A percentile compares a stretch with the other conserved stretches of the same genome.
Evolutionary conservation across 2,329 filamentous ascomycete species (phyloP).

Genomic region (Thermoascus crustaceus): DNA sequence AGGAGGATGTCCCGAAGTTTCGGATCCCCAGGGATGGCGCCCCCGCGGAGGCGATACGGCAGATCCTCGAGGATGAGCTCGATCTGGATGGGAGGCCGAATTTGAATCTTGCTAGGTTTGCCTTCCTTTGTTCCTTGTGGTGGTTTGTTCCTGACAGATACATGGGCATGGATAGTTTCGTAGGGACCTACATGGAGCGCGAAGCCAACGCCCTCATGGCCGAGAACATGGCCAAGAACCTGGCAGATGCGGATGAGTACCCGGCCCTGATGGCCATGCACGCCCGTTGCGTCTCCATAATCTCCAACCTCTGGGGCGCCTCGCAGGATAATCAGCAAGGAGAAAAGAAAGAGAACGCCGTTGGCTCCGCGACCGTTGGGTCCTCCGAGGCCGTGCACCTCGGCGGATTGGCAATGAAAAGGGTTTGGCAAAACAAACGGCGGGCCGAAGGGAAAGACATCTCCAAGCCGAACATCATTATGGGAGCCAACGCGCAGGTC

Average conservation of each 20-base stretch:
- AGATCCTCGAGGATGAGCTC: conserved; percentile 56
- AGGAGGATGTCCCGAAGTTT: conserved; percentile 26
- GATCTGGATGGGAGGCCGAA: conserved; percentile 60
- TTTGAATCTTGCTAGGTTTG: conserved; percentile 54
- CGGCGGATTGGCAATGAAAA: conserved; percentile 64
- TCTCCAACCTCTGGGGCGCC: conserved; percentile 58
- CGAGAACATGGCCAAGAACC: conserved; percentile 62
- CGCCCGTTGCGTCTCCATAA: conserved; percentile 59
- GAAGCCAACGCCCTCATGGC: conserved; percentile 57
- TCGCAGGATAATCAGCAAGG: too few species aligned
- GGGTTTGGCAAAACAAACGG: conserved; percentile 61
- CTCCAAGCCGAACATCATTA: conserved; percentile 61
- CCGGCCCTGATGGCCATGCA: conserved; percentile 55
- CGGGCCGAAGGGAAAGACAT: conserved; percentile 54
- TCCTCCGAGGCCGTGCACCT: conserved; percentile 65
- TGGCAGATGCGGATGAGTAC: conserved; percentile 63
- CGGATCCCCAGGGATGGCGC: conserved; percentile 23
- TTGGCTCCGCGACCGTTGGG: conserved; percentile 63
- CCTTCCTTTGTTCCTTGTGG: neutral
- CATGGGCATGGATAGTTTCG: conserved; percentile 41
- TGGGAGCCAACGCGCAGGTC: conserved; percentile 66
- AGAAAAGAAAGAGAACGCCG: conserved; percentile 56
- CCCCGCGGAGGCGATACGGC: conserved; percentile 50
- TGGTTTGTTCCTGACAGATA: too few species aligned
- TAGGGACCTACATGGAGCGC: conserved; percentile 63